phyloP scores from a whole-genome alignment of 2,329 filamentous ascomycete species.

The Pseudogymnoascus sp. region DNA sequence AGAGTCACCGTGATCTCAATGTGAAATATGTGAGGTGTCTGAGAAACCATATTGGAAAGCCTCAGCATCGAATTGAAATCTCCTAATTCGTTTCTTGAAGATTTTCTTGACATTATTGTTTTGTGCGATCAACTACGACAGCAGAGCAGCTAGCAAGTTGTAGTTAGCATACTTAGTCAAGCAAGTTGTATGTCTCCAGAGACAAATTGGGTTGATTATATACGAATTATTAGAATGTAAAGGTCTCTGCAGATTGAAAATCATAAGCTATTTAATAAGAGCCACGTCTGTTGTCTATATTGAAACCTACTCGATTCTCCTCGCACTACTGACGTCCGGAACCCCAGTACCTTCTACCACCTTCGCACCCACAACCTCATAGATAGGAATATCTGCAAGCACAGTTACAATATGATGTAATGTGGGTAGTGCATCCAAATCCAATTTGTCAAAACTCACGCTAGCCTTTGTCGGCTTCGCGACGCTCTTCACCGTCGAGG shows the following conservation, averaged over 20 bases:
- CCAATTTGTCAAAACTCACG: slow-evolving; percentile 40
- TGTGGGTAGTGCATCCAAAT: slow-evolving; percentile 50
- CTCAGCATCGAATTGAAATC: background rate
- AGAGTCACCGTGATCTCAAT: background rate
- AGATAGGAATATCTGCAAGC: slow-evolving; percentile 48
- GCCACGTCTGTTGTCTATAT: background rate
- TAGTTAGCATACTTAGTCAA: no score
- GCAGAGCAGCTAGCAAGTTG: no score
- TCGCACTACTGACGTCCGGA: slow-evolving; percentile 35
- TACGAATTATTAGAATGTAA: background rate
- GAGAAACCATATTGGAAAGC: background rate
- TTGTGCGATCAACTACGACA: no score
- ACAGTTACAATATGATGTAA: slow-evolving; percentile 48
- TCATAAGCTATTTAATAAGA: background rate
- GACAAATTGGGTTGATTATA: no score
- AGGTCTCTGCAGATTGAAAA: background rate
- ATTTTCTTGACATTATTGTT: background rate
- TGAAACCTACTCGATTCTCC: slow-evolving; percentile 26
- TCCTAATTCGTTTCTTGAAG: background rate
- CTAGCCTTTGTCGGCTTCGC: slow-evolving; percentile 28
- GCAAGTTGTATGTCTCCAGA: no score
- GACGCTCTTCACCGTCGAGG: background rate
- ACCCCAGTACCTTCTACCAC: slow-evolving; percentile 48
- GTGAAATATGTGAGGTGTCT: background rate
- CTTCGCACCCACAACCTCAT: slow-evolving; percentile 47